phyloP scores from a whole-genome alignment of 2,329 filamentous ascomycete genomes.

The Colletotrichum graminicola region DNA sequence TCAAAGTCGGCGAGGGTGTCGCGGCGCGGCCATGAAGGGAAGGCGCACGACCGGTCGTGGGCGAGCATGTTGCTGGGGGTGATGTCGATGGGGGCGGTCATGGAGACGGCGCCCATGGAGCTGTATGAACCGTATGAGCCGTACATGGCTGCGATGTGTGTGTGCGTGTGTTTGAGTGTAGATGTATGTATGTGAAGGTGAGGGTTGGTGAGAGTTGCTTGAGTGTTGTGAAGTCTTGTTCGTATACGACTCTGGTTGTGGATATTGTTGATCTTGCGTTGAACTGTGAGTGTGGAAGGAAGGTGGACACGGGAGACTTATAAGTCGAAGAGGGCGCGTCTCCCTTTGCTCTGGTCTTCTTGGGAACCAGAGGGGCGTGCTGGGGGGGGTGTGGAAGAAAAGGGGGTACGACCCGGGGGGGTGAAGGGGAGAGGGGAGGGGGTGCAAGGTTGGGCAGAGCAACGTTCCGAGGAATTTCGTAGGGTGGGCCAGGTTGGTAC shows the following conservation, averaged over 20 bases:
- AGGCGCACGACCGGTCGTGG: constrained; percentile 64
- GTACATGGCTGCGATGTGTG: constrained; percentile 57
- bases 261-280: constrained; percentile 36
- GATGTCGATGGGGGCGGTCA: constrained; percentile 61
- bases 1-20: constrained; percentile 62
- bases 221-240: constrained; percentile 31
- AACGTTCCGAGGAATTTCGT: constrained; percentile 41
- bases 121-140: constrained; percentile 64
- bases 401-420: constrained; percentile 1
- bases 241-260: constrained; percentile 22
- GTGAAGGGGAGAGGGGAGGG: constrained; percentile 1
- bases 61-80: constrained; percentile 55
- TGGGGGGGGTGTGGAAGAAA: constrained; percentile 5
- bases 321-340: constrained; percentile 39
- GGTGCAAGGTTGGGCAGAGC: constrained; percentile 33
- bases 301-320: constrained; percentile 41
- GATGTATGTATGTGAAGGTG: background rate
- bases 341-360: constrained; percentile 25
- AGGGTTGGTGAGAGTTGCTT: constrained; percentile 35
- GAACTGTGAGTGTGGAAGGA: constrained; percentile 20
- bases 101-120: constrained; percentile 57
- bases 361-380: constrained; percentile 17
- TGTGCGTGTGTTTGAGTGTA: constrained; percentile 4
- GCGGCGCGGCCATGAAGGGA: constrained; percentile 70
- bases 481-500: constrained; percentile 14